Evolutionary conservation across 176 grass and related monocot genomes (phyloP), one percentile per base, ranked within the genome.

Genomic region (Bromus sterilis): DNA sequence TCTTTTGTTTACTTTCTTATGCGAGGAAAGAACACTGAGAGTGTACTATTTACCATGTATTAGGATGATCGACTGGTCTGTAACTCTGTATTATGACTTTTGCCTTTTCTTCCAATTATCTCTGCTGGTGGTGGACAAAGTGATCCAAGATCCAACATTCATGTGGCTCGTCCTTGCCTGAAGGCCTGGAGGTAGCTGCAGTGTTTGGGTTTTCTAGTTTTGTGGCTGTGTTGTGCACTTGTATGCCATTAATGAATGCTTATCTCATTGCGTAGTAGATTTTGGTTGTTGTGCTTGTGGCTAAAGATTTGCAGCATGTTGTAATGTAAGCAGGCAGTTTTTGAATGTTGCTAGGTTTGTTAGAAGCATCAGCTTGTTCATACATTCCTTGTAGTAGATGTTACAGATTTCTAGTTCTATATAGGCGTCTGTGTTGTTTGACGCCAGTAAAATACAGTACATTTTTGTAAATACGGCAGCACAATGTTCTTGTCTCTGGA

Each of bases 11-110:
- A 56, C 48, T 55, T 75, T 64, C 7, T 75, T 55, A 1, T 5
- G 81, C 0, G 57, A 75, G 31, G 42, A 83, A 53, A 83, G 32
- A 75, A 9, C 64, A 39, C 11, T 4, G 12, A 49, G 12, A 28
- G 70, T 55, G 31, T 83, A 83, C 57, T 21, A 15, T 75, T 31
- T 83, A 74, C 56, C 63, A 42, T 75, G 31, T 83, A 75, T 37
- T 65, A 83, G 81, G 56, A 83, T 64, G 41, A 75, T 75, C 81
- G 24, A 53, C 81, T 34, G 65, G 25, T 71, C 68, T 71, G 68
- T 71, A 71, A 71, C 40, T 35, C 6, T 83, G 57, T 83, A 29
- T 65, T 83, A 31, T 64, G 30, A 75, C 56, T 82, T n/a, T 59
- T 62, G 33, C 11, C 7, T 66, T n/a, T 11, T 5, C 64, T 25